Evolutionary conservation across 257 asterid species (phyloP), one percentile per base, ranked within the genome.

Genomic region (Fraxinus anomala): DNA sequence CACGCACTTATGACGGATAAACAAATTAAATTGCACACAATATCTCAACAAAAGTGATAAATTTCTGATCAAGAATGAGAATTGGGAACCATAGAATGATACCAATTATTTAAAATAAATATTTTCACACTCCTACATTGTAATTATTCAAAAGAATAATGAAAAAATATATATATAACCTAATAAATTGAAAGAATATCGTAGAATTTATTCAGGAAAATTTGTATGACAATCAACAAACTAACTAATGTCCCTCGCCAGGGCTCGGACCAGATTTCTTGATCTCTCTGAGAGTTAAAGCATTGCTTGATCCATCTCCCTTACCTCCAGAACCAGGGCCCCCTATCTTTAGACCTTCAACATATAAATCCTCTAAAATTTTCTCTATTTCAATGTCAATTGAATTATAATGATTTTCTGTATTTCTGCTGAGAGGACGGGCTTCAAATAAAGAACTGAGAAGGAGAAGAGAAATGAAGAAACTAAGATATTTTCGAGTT

Each of bases 211-310:
- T 51, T 17, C 19, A 3, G 63, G 21, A 51, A 19, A n/a, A 16
- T 51, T 49, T 51, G 21, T 1, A 16, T 23, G 14, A 17, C 14
- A 26, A 26, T n/a, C 10, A 56, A 16, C 13, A 34, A 24, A 24
- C 6, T 3, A 69, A 77, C 2, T 72, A 79, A 59, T 72, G 82
- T 31, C 66, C 71, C 12, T 59, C 47, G 65, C 78, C 74, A 44
- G 74, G 72, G 49, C 86, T 85, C 7, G 88, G 84, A 59, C 88
- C 86, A 8, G 86, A 82, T 36, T 85, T 79, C 80, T 65, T 70
- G 44, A 80, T 9, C 23, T 37, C 77, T 54, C 82, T 72, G 3
- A 76, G 11, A 23, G 88, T 44, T 31, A 66, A 68, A 54, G 54
- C 77, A 28, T 79, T 16, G 0, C 8, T 42, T 2, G 49, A 70